A percentile compares a stretch with the other conserved stretches of the same genome.
phyloP scores from a whole-genome alignment of 345 rosid species.

The Murraya koenigii region DNA sequence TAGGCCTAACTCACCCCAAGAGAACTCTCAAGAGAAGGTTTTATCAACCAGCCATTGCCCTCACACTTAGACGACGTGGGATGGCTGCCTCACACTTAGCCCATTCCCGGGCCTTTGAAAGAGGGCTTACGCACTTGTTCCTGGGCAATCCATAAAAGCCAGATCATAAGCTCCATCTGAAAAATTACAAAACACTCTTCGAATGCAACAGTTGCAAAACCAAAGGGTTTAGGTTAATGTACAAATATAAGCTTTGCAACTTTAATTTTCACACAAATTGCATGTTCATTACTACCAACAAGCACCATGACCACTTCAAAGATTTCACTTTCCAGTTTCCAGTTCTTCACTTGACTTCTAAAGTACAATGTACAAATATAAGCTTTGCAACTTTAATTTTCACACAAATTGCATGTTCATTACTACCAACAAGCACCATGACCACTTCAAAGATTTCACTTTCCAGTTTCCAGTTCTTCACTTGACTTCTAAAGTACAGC shows the following conservation, averaged over 20 bases:
- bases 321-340: background rate
- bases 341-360: background rate
- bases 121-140: no score
- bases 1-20: no score
- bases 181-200: background rate
- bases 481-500: background rate
- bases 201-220: background rate
- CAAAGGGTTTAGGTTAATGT: background rate
- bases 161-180: background rate
- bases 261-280: background rate
- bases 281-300: background rate
- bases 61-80: no score
- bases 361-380: background rate
- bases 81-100: no score
- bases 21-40: no score
- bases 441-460: background rate
- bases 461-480: slow-evolving; percentile 9
- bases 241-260: background rate
- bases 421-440: background rate
- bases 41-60: no score
- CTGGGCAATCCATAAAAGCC: background rate
- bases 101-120: no score
- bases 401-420: background rate
- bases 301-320: background rate
- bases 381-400: background rate